Evolutionary conservation across 352 stramenopile genomes (phyloP), one percentile per base, ranked within the genome.

Genomic region (Globisporangium paddicum): DNA sequence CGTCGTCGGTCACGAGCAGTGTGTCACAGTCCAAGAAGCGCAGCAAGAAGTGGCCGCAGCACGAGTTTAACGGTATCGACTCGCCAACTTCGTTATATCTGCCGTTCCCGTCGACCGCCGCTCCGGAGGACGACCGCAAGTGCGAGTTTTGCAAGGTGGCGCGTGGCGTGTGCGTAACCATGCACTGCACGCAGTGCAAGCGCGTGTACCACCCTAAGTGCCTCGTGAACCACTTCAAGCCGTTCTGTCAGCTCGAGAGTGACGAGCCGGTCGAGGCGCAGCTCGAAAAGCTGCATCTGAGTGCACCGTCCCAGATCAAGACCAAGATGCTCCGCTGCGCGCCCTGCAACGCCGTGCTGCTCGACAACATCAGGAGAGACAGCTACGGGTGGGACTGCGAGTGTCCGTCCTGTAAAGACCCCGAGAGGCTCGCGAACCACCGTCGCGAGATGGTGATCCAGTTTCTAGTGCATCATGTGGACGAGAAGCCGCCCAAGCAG

Each of bases 141-240:
- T 85, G 75, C n/a, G 73, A 81, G 19, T 82, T 81, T 37, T 86
- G 75, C 59, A 69, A 57, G 16, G 69, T 69, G 32, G 28, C 49
- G 7, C 52, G 58, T 6, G 72, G 79, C 30, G 56, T 77, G 40
- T 77, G 71, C 51, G 59, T 64, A 21, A 35, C 73, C 32, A 62
- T 81, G 66, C 50, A 72, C 64, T 86, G 75, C 65, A 60, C 52
- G 2, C 44, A 52, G 1, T 86, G 75, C 34, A 57, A 60, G 26
- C 75, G 75, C 6, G 61, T 63, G 48, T 86, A 86, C 46, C 75
- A 86, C 51, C 53, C 72, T 8, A 58, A 75, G 44, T 86, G 75
- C 44, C 62, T 82, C 18, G 38, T 74, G 44, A 41, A 65, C 16
- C 53, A 62, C 18, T 82, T 82, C 37, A 66, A 71, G 58, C 51